phyloP scores from a whole-genome alignment of 306 rosid genomes.

The Medicago lupulina region DNA sequence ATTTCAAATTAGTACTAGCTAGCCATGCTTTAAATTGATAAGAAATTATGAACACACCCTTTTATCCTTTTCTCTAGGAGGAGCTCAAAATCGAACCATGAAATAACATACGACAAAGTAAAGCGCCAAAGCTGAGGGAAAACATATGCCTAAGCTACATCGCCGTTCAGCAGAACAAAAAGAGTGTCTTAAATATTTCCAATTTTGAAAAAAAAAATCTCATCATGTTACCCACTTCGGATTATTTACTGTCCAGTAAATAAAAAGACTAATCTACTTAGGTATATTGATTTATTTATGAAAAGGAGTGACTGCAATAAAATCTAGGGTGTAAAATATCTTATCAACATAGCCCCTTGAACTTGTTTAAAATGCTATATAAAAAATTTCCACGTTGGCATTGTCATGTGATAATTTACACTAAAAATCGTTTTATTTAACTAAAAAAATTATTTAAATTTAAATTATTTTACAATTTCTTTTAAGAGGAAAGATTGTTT shows the following conservation, averaged over 20 bases:
- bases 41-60: neutral
- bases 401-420: too few relatives aligned
- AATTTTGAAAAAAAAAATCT: conserved; percentile 35
- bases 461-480: too few relatives aligned
- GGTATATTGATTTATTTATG: conserved; percentile 3
- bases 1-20: neutral
- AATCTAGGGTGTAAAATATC: conserved; percentile 16
- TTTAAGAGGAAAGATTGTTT: too few relatives aligned
- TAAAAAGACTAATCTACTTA: conserved; percentile 41
- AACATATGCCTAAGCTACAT: too few relatives aligned
- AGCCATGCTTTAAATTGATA: neutral
- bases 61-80: neutral
- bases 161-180: too few relatives aligned
- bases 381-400: too few relatives aligned
- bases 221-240: conserved; percentile 39
- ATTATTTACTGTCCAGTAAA: conserved; percentile 35
- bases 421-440: too few relatives aligned
- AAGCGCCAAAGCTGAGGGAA: conserved; percentile 35
- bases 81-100: conserved; percentile 34
- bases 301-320: conserved; percentile 19
- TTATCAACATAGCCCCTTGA: conserved; percentile 7
- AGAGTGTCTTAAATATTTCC: conserved; percentile 39
- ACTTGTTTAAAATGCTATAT: neutral
- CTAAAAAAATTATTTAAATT: too few relatives aligned
- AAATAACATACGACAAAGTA: conserved; percentile 46